These are phyloP conservation scores for Fusarium sp. DNA, from an alignment of 2,329 filamentous ascomycete genomes.

Conservation along the genomic window DNA sequence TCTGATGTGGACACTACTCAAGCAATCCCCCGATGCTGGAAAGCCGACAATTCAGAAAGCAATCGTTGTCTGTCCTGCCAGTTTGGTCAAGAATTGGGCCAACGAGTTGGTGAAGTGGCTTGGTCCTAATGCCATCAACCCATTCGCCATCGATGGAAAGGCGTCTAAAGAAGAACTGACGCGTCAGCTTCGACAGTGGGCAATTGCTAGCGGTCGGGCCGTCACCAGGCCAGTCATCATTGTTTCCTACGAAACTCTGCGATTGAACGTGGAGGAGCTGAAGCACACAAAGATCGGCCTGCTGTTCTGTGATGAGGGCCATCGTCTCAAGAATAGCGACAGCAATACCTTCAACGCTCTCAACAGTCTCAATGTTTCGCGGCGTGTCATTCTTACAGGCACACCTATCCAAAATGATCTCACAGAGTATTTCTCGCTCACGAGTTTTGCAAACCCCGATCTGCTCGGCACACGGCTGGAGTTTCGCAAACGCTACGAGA, in stretches of 20 bases:
- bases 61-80: slow-evolving; percentile 95
- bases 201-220: slow-evolving; percentile 86
- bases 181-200: slow-evolving; percentile 92
- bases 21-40: slow-evolving; percentile 95
- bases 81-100: slow-evolving; percentile 96
- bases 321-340: slow-evolving; percentile 95
- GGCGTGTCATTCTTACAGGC: slow-evolving; percentile 93
- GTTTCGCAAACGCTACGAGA: slow-evolving; percentile 92
- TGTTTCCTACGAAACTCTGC: slow-evolving; percentile 95
- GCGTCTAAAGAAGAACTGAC: slow-evolving; percentile 93
- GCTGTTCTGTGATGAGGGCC: slow-evolving; percentile 94
- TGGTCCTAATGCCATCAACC: slow-evolving; percentile 86
- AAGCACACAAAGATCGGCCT: slow-evolving; percentile 91
- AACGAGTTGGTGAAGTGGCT: slow-evolving; percentile 98
- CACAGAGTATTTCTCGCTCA: slow-evolving; percentile 96
- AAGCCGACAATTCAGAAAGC: slow-evolving; percentile 95
- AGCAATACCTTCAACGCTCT: slow-evolving; percentile 94
- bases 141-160: slow-evolving; percentile 97
- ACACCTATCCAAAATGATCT: slow-evolving; percentile 98
- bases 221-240: slow-evolving; percentile 95
- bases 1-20: slow-evolving; percentile 94
- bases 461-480: slow-evolving; percentile 88
- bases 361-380: slow-evolving; percentile 88
- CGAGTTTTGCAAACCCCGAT: slow-evolving; percentile 96
- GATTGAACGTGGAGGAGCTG: slow-evolving; percentile 89